Evolutionary conservation across 352 stramenopile genomes (phyloP).

Genomic region (Globisporangium polare): DNA sequence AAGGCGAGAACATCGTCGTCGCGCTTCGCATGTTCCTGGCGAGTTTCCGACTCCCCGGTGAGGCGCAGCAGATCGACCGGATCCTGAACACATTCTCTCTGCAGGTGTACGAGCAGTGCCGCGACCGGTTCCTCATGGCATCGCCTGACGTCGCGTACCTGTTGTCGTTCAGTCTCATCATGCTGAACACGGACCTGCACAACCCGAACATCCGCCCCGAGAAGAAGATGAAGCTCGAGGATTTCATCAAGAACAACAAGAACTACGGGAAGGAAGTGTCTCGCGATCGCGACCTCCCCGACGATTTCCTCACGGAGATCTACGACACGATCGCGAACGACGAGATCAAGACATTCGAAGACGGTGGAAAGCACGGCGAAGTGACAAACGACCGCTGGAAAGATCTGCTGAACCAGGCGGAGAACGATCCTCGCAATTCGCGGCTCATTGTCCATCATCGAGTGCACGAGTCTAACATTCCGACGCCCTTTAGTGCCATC

Average conservation of each 20-base stretch:
- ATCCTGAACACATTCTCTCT: constrained; percentile 87
- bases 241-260: constrained; percentile 89
- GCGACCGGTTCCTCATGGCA: constrained; percentile 82
- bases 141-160: constrained; percentile 89
- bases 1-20: constrained; percentile 65
- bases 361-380: constrained; percentile 71
- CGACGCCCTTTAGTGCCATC: neutral
- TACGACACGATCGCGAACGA: constrained; percentile 71
- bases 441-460: constrained; percentile 56
- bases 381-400: constrained; percentile 79
- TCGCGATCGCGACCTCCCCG: constrained; percentile 55
- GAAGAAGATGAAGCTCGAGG: constrained; percentile 83
- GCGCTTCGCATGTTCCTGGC: constrained; percentile 81
- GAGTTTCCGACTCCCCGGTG: constrained; percentile 79
- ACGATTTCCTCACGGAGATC: constrained; percentile 70
- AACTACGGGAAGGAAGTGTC: constrained; percentile 89
- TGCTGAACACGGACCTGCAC: constrained; percentile 87
- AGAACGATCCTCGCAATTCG: constrained; percentile 56
- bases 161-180: constrained; percentile 88
- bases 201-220: constrained; percentile 82
- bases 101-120: constrained; percentile 79
- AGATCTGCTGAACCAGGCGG: constrained; percentile 68
- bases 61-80: constrained; percentile 87
- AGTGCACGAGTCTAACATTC: constrained; percentile 11
- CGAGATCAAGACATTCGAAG: constrained; percentile 82